A percentile compares a stretch with the other conserved stretches of the same genome.
phyloP scores from a whole-genome alignment of 1,284 basidiomycete genomes.

The Cryptococcus jaspeensis region DNA sequence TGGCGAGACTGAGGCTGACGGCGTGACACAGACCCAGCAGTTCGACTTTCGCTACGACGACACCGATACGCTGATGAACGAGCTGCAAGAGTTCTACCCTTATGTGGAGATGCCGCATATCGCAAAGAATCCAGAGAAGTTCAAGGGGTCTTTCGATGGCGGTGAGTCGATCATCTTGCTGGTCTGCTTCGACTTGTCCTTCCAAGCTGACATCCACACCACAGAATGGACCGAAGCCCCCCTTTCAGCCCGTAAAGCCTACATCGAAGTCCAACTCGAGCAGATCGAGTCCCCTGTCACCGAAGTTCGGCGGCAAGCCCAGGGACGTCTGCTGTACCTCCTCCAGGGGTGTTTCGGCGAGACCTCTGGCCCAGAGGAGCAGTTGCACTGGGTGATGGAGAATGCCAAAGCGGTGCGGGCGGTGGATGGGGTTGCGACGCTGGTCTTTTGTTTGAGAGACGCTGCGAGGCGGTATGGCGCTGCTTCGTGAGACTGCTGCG shows the following conservation, averaged over 20 bases:
- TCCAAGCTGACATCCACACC: neutral
- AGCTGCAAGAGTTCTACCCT: constrained; percentile 97
- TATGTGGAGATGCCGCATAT: constrained; percentile 94
- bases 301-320: constrained; percentile 79
- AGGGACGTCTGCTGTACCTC: constrained; percentile 82
- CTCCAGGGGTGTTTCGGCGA: constrained; percentile 92
- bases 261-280: constrained; percentile 76
- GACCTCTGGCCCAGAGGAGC: constrained; percentile 85
- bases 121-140: constrained; percentile 80
- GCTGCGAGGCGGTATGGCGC: constrained; percentile 74
- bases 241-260: constrained; percentile 60
- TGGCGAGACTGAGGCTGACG: neutral
- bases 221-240: constrained; percentile 75
- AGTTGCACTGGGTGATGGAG: constrained; percentile 92
- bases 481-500: constrained; percentile 27
- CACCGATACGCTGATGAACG: constrained; percentile 90
- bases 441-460: constrained; percentile 85
- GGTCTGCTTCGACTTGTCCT: neutral
- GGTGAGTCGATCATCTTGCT: constrained; percentile 54
- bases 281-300: constrained; percentile 79
- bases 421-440: constrained; percentile 78
- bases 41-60: constrained; percentile 93
- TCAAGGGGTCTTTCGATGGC: constrained; percentile 76
- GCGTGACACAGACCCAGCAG: constrained; percentile 60
- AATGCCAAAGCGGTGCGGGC: constrained; percentile 84